These are phyloP conservation scores for Plasmodium vinckei DNA, from an alignment of 169 alveolate genomes.

Conservation along the genomic window DNA sequence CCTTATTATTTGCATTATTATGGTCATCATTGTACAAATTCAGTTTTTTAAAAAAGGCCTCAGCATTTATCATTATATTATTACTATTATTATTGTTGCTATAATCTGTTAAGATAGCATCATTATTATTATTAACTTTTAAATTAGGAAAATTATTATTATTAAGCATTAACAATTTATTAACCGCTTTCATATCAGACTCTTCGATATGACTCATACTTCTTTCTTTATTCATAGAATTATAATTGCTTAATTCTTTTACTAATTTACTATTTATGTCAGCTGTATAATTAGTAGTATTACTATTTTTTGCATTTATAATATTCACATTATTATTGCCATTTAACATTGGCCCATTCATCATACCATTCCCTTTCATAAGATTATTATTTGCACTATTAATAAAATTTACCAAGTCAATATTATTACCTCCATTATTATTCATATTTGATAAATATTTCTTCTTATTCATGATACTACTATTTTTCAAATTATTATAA, in stretches of 20 bases:
- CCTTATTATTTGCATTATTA: not conserved
- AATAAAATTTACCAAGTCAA: not conserved
- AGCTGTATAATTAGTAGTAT: not conserved
- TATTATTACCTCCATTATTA: not conserved
- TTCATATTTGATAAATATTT: not conserved
- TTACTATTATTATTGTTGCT: not conserved
- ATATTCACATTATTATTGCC: not conserved
- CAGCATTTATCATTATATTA: not conserved
- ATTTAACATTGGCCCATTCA: not conserved
- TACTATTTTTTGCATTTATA: slow-evolving; percentile 7
- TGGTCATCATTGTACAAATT: slow-evolving; percentile 10
- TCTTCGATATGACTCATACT: not conserved
- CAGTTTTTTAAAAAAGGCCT: slow-evolving; percentile 12
- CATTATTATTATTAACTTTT: not conserved
- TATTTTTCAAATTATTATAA: not conserved
- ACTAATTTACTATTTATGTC: not conserved
- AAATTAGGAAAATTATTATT: slow-evolving; percentile 5
- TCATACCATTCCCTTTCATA: not conserved
- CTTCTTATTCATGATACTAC: slow-evolving; percentile 1
- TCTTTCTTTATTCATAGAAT: slow-evolving; percentile 7
- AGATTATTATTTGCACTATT: not conserved
- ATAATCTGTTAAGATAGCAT: not conserved
- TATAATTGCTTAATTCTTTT: not conserved
- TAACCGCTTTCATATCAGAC: not conserved
- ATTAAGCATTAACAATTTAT: slow-evolving; percentile 14